Conservation (phyloP, 768 basidiomycete species). For the Psilocybe cyanescens region DNA sequence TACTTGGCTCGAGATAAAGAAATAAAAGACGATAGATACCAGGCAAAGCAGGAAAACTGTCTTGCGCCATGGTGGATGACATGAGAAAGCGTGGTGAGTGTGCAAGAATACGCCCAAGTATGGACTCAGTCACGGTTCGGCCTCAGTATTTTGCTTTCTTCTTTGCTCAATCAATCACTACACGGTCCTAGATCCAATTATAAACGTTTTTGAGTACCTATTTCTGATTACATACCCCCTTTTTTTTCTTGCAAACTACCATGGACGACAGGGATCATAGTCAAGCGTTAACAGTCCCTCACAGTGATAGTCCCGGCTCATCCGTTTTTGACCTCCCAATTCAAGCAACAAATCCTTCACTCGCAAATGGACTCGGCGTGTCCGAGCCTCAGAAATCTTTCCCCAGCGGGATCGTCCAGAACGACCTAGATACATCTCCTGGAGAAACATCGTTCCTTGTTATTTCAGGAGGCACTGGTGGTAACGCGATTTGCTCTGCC, state of each 20-base stretch:
- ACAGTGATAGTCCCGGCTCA: constrained; percentile 65
- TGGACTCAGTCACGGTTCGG: not conserved
- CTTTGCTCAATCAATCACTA: not conserved
- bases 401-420: not conserved
- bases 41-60: constrained; percentile 57
- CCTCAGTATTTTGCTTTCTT: constrained; percentile 2
- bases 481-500: constrained; percentile 87
- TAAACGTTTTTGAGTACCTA: not conserved
- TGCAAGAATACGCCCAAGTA: not conserved
- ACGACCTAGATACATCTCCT: constrained; percentile 11
- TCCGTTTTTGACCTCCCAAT: constrained; percentile 77
- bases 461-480: constrained; percentile 93
- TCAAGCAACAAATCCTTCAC: constrained; percentile 30
- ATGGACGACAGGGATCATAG: constrained; percentile 3
- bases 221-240: not conserved
- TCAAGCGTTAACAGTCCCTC: constrained; percentile 20
- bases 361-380: constrained; percentile 10
- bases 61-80: constrained; percentile 22
- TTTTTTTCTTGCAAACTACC: not conserved
- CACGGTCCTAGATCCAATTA: not conserved
- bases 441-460: constrained; percentile 60
- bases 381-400: constrained; percentile 9
- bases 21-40: constrained; percentile 68
- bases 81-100: constrained; percentile 10
- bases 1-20: constrained; percentile 69